Base-by-base conservation (phyloP, 352 stramenopile genomes). In the Globisporangium barbulae region DNA sequence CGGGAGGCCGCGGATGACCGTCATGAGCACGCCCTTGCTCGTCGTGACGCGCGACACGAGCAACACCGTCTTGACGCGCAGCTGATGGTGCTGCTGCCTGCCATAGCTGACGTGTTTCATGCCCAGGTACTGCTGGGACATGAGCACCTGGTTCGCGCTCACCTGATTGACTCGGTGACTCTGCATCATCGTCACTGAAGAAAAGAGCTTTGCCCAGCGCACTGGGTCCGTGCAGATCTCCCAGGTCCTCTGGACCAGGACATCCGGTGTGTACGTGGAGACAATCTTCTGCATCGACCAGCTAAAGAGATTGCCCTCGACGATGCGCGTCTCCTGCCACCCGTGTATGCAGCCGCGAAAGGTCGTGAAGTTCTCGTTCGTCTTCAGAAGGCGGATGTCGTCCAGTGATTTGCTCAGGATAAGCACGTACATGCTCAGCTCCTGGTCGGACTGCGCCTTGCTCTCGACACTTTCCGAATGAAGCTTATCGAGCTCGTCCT, bases 271-370 rank as follows among this genome's bases (percentile, higher is more conserved):
- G 15, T 30, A 13, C 8, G 10, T 3, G 17, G n/a, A 17, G 13
- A 65, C 12, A 3, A 33, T 9, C 28, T 59, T 65, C 35, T 50
- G 25, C 59, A 65, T 59, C 22, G 39, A 59, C 59, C 59, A 65
- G 25, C 39, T 37, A n/a, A 59, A 59, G 17, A 48, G 21, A 1
- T 49, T 35, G 37, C 31, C 42, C 25, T 65, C 28, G 8, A 53
- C 49, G 19, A 41, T 30, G 0, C 28, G 59, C 15, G 35, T 54
- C 35, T 33, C 45, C 15, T 63, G 31, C 58, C 31, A 56, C 2
- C 58, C 58, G 9, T 39, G 7, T 0, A 22, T n/a, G 9, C n/a
- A 49, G 21, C 13, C 5, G 17, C 6, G 33, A 22, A 33, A 54
- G 8, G 30, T 33, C 2, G 19, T 3, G 30, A 44, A 54, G 8